phyloP scores from a whole-genome alignment of 176 grass and related monocot genomes.

The Oryza rufipogon region DNA sequence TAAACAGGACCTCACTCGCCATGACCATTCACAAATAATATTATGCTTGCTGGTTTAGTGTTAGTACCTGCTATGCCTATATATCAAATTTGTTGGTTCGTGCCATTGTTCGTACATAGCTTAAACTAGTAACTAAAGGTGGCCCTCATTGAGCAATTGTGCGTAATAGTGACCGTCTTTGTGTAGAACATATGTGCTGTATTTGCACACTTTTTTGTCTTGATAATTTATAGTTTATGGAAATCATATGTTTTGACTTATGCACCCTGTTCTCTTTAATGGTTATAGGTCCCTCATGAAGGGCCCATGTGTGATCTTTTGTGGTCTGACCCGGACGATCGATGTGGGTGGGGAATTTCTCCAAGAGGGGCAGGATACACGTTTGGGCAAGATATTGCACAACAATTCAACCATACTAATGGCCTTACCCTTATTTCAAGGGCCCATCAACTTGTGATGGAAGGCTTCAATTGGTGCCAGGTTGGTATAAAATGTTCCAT shows the following conservation, averaged over 20 bases:
- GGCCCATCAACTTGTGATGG: constrained; percentile 81
- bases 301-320: constrained; percentile 84
- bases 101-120: not conserved
- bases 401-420: constrained; percentile 77
- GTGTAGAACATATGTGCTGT: not conserved
- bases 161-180: constrained; percentile 1
- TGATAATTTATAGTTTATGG: not conserved
- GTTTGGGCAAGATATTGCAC: constrained; percentile 82
- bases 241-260: constrained; percentile 9
- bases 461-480: constrained; percentile 78
- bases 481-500: constrained; percentile 41
- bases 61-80: not conserved
- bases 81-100: not conserved
- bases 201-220: not conserved
- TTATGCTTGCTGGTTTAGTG: not conserved
- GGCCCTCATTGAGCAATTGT: not conserved
- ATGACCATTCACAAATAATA: not conserved
- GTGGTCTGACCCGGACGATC: constrained; percentile 80
- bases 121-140: not conserved
- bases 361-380: constrained; percentile 79
- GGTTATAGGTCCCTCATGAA: constrained; percentile 72
- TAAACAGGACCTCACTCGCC: not conserved
- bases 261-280: constrained; percentile 22
- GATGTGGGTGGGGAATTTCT: constrained; percentile 78
- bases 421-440: constrained; percentile 73